Percentiles rank a stretch among this genome's conserved stretches.
These are phyloP conservation scores for Eimeria zaria DNA, from an alignment of 169 alveolate genomes.

Conservation along the genomic window DNA sequence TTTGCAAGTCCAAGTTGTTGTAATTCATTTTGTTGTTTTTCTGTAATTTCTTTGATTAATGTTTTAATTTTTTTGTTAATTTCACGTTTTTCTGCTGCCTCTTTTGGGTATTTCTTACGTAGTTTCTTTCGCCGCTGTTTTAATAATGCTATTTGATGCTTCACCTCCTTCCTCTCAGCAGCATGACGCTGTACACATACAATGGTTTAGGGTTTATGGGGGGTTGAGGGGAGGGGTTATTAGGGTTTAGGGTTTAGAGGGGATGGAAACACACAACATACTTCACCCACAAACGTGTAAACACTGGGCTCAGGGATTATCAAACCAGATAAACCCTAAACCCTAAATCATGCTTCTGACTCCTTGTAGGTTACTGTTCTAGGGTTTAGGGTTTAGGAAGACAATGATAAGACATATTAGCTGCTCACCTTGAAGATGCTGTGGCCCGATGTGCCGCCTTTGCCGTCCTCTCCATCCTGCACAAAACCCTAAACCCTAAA, in stretches of 20 bases:
- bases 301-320: neutral
- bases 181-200: slow-evolving; percentile 49
- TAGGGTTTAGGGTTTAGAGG: slow-evolving; percentile 18
- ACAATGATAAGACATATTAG: neutral
- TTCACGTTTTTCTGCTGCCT: slow-evolving; percentile 56
- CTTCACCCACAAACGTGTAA: neutral
- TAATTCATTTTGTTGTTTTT: slow-evolving; percentile 37
- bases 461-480: slow-evolving; percentile 67
- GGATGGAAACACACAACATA: neutral
- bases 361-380: neutral
- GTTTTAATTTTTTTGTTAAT: slow-evolving; percentile 12
- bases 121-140: slow-evolving; percentile 39
- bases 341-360: neutral
- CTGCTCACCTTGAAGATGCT: slow-evolving; percentile 55
- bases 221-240: too few relatives aligned
- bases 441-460: slow-evolving; percentile 22
- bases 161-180: slow-evolving; percentile 57
- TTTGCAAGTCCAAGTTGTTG: slow-evolving; percentile 20
- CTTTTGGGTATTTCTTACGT: slow-evolving; percentile 44
- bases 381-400: neutral
- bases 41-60: neutral
- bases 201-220: slow-evolving; percentile 44
- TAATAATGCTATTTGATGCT: slow-evolving; percentile 34
- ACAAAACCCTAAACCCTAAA: slow-evolving; percentile 21
- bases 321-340: neutral